Evolutionary conservation across 495 filamentous ascomycete species (phyloP).

Genomic region (Penicillium antarcticum): DNA sequence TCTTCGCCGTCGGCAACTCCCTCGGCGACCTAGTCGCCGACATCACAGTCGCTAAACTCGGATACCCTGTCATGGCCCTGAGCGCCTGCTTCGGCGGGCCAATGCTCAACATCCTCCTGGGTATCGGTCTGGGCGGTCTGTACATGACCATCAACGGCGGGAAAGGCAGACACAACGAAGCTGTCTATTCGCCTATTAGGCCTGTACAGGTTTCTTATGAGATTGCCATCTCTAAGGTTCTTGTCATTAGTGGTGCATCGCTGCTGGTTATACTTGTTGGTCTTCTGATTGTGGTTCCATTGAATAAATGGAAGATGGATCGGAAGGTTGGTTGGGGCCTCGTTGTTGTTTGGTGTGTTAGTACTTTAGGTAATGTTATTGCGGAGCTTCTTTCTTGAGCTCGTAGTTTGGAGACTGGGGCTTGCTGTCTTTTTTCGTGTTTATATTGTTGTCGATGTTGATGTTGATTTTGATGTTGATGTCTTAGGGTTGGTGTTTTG

Average conservation of each 20-base stretch:
- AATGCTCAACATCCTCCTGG: conserved; percentile 95
- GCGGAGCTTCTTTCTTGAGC: conserved; percentile 59
- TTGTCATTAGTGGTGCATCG: conserved; percentile 77
- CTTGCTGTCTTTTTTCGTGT: neutral
- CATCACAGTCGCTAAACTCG: conserved; percentile 86
- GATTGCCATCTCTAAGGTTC: conserved; percentile 77
- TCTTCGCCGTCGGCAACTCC: conserved; percentile 96
- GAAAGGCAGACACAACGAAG: conserved; percentile 15
- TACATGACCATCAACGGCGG: conserved; percentile 67
- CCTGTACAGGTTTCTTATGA: conserved; percentile 48
- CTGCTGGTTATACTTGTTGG: conserved; percentile 77
- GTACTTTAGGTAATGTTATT: conserved; percentile 77
- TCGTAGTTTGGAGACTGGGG: neutral
- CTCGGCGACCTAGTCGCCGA: conserved; percentile 93
- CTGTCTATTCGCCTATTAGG: no score
- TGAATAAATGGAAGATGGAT: conserved; percentile 89
- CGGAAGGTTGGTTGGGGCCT: conserved; percentile 76
- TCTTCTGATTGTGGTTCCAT: conserved; percentile 75
- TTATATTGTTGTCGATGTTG: no score
- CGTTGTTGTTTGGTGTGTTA: conserved; percentile 80
- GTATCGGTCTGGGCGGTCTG: conserved; percentile 82
- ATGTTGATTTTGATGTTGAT: neutral
- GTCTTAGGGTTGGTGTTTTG: neutral
- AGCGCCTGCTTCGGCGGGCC: conserved; percentile 93
- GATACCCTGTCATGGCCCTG: conserved; percentile 96